Conservation (phyloP, 768 basidiomycete genomes). For the Lepiota subincarnata region DNA sequence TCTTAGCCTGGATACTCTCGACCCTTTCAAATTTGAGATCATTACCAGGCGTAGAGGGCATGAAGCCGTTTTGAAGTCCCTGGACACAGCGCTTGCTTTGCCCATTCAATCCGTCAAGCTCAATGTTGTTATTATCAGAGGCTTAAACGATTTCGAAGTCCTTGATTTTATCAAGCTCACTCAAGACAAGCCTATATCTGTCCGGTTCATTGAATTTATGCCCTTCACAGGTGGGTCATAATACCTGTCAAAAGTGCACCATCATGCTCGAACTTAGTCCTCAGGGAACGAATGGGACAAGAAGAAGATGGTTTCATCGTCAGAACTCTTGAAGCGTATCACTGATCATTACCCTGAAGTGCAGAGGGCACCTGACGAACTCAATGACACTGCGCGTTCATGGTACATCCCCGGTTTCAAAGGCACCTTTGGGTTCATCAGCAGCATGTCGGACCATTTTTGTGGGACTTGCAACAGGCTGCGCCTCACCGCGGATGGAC, state of each 20-base stretch:
- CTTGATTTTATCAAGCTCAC: constrained; percentile 78
- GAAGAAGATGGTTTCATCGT: constrained; percentile 76
- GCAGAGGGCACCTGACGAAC: constrained; percentile 57
- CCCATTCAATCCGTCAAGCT: constrained; percentile 64
- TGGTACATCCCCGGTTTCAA: constrained; percentile 68
- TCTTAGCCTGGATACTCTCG: constrained; percentile 78
- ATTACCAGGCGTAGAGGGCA: constrained; percentile 81
- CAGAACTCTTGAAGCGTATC: constrained; percentile 54
- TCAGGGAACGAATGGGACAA: constrained; percentile 85
- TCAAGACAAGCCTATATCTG: constrained; percentile 54
- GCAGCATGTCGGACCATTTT: constrained; percentile 92
- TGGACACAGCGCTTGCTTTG: constrained; percentile 58
- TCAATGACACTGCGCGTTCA: constrained; percentile 78
- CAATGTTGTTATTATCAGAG: constrained; percentile 81
- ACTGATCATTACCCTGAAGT: constrained; percentile 43
- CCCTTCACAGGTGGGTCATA: constrained; percentile 70
- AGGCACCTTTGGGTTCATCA: constrained; percentile 84
- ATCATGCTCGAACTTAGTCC: constrained; percentile 6
- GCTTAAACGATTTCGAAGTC: constrained; percentile 78
- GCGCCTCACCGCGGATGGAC: constrained; percentile 84
- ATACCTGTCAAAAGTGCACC: not conserved
- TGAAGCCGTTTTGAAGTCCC: constrained; percentile 64
- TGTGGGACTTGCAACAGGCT: constrained; percentile 82
- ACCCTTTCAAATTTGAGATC: constrained; percentile 83
- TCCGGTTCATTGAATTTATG: constrained; percentile 94